phyloP scores from a whole-genome alignment of 2,329 filamentous ascomycete genomes.

The Clarireedia homoeocarpa region DNA sequence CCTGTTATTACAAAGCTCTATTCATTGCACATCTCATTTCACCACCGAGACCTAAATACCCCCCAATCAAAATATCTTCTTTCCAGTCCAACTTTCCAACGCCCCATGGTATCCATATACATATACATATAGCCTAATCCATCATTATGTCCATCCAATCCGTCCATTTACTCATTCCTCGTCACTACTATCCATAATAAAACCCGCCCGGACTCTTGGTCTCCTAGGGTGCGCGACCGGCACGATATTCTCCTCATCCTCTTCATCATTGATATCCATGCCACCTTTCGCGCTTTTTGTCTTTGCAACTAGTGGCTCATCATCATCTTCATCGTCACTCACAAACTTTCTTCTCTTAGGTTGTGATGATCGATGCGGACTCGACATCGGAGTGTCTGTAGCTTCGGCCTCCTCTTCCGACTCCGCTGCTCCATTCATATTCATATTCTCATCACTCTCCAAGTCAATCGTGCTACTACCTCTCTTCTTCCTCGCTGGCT shows the following conservation, averaged over 20 bases:
- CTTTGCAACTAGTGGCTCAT: neutral
- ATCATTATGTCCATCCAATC: neutral
- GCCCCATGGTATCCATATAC: conserved; percentile 7
- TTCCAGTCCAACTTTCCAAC: neutral
- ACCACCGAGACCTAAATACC: too few species aligned
- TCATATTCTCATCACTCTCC: conserved; percentile 27
- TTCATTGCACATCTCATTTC: too few species aligned
- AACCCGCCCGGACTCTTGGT: conserved; percentile 41
- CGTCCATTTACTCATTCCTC: conserved; percentile 23
- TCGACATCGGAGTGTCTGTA: conserved; percentile 35
- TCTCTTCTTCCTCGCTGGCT: conserved; percentile 13
- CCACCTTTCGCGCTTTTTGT: conserved; percentile 8
- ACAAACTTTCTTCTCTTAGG: conserved; percentile 34
- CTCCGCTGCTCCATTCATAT: conserved; percentile 13
- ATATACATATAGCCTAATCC: neutral
- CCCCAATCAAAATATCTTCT: too few species aligned
- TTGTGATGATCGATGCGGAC: conserved; percentile 29
- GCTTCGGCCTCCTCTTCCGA: conserved; percentile 27
- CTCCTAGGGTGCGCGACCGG: conserved; percentile 26
- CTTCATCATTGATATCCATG: conserved; percentile 23
- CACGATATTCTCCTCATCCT: conserved; percentile 37
- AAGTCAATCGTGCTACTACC: conserved; percentile 10
- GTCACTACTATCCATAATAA: conserved; percentile 53
- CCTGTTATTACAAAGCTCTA: too few species aligned
- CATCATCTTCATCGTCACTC: conserved; percentile 23